A percentile compares a stretch with the other conserved stretches of the same genome.
These are phyloP conservation scores for Phytophthora litchii DNA, from an alignment of 352 stramenopile genomes.

Conservation along the genomic window DNA sequence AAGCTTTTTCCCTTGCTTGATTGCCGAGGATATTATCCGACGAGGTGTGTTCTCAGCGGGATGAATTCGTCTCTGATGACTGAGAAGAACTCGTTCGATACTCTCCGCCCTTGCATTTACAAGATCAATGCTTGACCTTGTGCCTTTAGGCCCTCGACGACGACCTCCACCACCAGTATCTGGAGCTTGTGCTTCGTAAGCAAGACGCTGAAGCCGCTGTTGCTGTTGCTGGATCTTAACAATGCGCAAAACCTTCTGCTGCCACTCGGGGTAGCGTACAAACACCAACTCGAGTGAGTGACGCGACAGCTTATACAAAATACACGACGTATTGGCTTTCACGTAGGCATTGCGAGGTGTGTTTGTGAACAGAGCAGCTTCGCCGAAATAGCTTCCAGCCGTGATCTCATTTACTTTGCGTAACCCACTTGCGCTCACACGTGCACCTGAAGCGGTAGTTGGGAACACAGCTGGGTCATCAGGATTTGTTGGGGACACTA, in stretches of 20 bases:
- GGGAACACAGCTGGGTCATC: constrained; percentile 3
- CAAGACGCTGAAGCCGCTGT: constrained; percentile 49
- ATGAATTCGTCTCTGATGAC: constrained; percentile 24
- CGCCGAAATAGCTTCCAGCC: constrained; percentile 62
- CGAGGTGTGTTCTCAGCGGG: constrained; percentile 5
- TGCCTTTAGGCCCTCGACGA: constrained; percentile 31
- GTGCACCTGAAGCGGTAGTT: constrained; percentile 6
- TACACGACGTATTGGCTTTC: constrained; percentile 67
- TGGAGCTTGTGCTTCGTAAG: constrained; percentile 43
- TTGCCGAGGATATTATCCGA: constrained; percentile 17
- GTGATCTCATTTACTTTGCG: constrained; percentile 69
- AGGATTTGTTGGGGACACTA: not conserved
- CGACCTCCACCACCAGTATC: constrained; percentile 17
- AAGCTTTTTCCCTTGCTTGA: constrained; percentile 24
- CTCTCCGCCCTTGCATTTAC: constrained; percentile 54
- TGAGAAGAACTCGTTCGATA: constrained; percentile 59
- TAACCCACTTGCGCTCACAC: constrained; percentile 28
- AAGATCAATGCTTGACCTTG: constrained; percentile 46
- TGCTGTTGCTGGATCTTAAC: constrained; percentile 73
- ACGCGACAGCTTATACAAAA: constrained; percentile 59
- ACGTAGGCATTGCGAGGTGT: constrained; percentile 60
- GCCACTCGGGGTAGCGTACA: constrained; percentile 64
- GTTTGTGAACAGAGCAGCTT: constrained; percentile 64
- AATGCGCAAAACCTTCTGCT: constrained; percentile 65
- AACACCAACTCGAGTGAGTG: constrained; percentile 68